Percentiles rank a stretch among this genome's conserved stretches.
Conservation (phyloP, 2,329 filamentous ascomycete species). For the Dothiorella sarmentorum region DNA sequence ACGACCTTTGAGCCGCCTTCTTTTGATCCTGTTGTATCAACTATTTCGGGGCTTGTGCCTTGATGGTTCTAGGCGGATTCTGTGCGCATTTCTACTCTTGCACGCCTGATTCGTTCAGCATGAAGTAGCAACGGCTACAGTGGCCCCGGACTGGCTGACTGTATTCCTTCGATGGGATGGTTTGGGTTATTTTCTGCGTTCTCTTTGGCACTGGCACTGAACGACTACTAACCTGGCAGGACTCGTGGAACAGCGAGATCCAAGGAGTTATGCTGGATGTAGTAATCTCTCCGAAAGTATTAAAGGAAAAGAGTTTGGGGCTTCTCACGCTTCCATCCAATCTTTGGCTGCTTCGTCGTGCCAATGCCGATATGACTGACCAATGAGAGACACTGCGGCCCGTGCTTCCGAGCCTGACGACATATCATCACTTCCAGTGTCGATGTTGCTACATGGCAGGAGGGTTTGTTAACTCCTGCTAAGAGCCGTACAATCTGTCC, state of each 20-base stretch:
- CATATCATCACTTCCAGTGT: not conserved
- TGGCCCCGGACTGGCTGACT: not conserved
- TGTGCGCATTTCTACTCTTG: not conserved
- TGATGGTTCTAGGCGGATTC: not conserved
- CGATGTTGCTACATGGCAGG: not conserved
- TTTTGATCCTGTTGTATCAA: not conserved
- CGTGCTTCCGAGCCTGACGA: slow-evolving; percentile 8
- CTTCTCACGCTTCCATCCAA: not conserved
- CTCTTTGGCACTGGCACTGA: slow-evolving; percentile 3
- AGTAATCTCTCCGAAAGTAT: slow-evolving; percentile 12
- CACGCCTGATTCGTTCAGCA: not conserved
- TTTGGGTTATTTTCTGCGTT: not conserved
- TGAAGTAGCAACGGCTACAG: not conserved
- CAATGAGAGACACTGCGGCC: not conserved
- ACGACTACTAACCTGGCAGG: not conserved
- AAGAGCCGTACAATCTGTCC: no score
- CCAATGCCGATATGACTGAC: slow-evolving; percentile 7
- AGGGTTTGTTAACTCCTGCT: no score
- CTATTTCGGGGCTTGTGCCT: not conserved
- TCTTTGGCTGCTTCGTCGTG: slow-evolving; percentile 12
- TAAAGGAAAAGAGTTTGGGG: not conserved
- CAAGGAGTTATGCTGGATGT: slow-evolving; percentile 12
- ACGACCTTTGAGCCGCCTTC: slow-evolving; percentile 62
- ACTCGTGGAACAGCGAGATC: not conserved
- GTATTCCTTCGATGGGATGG: not conserved